Conservation (phyloP, 345 rosid species). For the Pistacia vera region DNA sequence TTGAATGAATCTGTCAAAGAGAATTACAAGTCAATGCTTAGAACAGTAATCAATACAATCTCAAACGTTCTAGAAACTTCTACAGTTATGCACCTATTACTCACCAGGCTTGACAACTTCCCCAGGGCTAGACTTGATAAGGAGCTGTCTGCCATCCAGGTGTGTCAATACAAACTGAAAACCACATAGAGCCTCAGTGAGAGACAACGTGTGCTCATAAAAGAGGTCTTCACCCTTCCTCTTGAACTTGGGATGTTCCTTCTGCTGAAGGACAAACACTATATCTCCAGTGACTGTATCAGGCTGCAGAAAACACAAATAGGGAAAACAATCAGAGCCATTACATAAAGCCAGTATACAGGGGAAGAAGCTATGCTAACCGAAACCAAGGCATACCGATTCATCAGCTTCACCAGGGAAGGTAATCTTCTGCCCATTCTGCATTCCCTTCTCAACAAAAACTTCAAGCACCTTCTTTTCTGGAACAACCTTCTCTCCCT, state of each 20-base stretch:
- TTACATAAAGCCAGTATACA: neutral
- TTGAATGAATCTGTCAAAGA: conserved; percentile 59
- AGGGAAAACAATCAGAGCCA: neutral
- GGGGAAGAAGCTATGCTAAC: neutral
- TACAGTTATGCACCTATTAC: neutral
- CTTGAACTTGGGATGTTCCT: conserved; percentile 88
- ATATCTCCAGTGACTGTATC: conserved; percentile 86
- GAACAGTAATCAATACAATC: neutral
- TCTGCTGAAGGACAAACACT: conserved; percentile 82
- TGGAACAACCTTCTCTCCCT: conserved; percentile 77
- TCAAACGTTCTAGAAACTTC: neutral
- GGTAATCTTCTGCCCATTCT: conserved; percentile 77
- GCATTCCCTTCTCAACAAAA: conserved; percentile 95
- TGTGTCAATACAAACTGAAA: conserved; percentile 79
- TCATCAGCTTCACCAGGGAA: conserved; percentile 95
- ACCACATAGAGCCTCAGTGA: conserved; percentile 91
- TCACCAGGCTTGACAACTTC: conserved; percentile 90
- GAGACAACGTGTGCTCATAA: conserved; percentile 76
- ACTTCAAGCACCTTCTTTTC: conserved; percentile 93
- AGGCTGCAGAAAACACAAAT: conserved; percentile 56
- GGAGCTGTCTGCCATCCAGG: conserved; percentile 86
- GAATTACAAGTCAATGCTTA: neutral
- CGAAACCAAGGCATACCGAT: conserved; percentile 43
- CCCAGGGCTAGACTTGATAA: conserved; percentile 80
- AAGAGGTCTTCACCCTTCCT: conserved; percentile 85